phyloP scores from a whole-genome alignment of 192 early-diverging fungal genomes.

The Rhizophagus sp. region DNA sequence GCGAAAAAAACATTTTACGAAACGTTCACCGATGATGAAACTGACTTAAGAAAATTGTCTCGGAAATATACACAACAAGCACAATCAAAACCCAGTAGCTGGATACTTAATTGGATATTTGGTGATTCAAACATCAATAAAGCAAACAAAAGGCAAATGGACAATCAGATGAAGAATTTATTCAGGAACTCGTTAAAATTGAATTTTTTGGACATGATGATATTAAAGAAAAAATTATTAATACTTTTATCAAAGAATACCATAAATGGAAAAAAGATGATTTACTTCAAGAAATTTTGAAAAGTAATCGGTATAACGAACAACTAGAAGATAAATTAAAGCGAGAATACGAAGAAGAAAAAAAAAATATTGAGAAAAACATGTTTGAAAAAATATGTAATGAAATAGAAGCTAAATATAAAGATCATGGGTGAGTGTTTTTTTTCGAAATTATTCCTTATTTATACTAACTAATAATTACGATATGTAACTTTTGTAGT shows the following conservation, averaged over 20 bases:
- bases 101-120: too few species aligned
- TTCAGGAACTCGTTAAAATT: background rate
- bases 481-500: too few species aligned
- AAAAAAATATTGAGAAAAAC: background rate
- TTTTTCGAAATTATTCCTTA: too few species aligned
- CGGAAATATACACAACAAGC: background rate
- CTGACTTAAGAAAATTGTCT: background rate
- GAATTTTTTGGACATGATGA: background rate
- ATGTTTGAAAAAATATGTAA: background rate
- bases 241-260: background rate
- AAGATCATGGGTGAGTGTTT: background rate
- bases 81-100: background rate
- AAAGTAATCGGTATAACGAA: background rate
- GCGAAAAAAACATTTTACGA: background rate
- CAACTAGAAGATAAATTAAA: background rate
- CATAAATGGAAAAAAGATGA: background rate
- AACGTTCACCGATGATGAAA: background rate
- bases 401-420: background rate
- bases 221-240: background rate
- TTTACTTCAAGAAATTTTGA: background rate
- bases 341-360: background rate
- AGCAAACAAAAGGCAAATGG: too few species aligned
- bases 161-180: background rate
- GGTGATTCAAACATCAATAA: too few species aligned
- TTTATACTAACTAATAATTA: too few species aligned